Conservation (phyloP, 129 eudicot genomes). For the Flaveria bidentis region DNA sequence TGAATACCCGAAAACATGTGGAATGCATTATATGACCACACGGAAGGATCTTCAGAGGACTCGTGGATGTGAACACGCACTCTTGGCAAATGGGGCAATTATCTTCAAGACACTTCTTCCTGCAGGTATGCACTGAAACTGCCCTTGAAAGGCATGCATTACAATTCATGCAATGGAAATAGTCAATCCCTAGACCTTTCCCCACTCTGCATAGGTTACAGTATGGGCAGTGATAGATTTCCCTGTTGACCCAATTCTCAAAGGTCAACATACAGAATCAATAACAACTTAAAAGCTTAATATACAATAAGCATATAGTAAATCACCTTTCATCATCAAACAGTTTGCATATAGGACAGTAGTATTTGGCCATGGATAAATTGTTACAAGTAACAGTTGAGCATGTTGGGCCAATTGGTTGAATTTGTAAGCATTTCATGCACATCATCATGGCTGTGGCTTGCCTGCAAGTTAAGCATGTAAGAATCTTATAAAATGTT, state of each 20-base stretch:
- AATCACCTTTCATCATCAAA: slow-evolving; percentile 88
- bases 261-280: slow-evolving; percentile 15
- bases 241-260: slow-evolving; percentile 45
- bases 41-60: slow-evolving; percentile 81
- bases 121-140: slow-evolving; percentile 70
- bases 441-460: slow-evolving; percentile 86
- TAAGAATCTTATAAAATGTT: slow-evolving; percentile 10
- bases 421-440: slow-evolving; percentile 84
- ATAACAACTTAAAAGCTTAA: slow-evolving; percentile 8
- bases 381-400: slow-evolving; percentile 60
- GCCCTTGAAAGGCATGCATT: slow-evolving; percentile 83
- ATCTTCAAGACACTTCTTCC: slow-evolving; percentile 88
- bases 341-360: slow-evolving; percentile 80
- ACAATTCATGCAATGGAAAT: slow-evolving; percentile 93
- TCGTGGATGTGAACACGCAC: slow-evolving; percentile 73
- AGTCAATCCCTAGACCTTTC: slow-evolving; percentile 86
- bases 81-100: slow-evolving; percentile 94
- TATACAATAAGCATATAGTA: slow-evolving; percentile 13
- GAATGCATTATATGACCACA: slow-evolving; percentile 98
- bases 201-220: slow-evolving; percentile 96
- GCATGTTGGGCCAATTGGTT: slow-evolving; percentile 71
- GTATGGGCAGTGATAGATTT: slow-evolving; percentile 94
- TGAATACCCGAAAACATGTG: slow-evolving; percentile 77
- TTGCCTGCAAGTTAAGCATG: slow-evolving; percentile 58
- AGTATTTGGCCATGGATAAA: slow-evolving; percentile 85